phyloP scores from a whole-genome alignment of 805 yeast species.

The Saccharomycodes ludwigii region DNA sequence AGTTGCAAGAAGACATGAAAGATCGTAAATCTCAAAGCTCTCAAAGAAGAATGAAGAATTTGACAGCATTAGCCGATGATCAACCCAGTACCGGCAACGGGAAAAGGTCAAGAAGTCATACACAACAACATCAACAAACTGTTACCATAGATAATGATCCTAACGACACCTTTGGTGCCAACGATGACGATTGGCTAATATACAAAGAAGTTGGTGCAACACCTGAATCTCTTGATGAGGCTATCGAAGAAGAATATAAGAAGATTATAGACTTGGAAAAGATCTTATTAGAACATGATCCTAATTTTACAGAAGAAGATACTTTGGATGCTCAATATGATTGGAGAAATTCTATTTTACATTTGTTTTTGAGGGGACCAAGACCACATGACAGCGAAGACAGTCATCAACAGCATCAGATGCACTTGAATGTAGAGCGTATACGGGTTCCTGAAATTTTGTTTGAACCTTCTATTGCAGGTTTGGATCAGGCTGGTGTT shows the following conservation, averaged over 20 bases:
- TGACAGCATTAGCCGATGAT: constrained; percentile 78
- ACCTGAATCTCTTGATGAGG: constrained; percentile 55
- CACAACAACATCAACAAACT: constrained; percentile 40
- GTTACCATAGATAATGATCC: constrained; percentile 81
- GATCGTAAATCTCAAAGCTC: constrained; percentile 88
- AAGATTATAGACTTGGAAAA: constrained; percentile 54
- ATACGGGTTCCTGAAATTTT: constrained; percentile 84
- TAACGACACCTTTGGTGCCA: constrained; percentile 87
- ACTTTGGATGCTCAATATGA: constrained; percentile 71
- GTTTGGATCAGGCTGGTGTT: constrained; percentile 93
- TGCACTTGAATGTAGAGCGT: constrained; percentile 83
- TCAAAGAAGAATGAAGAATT: constrained; percentile 82
- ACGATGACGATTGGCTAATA: constrained; percentile 91
- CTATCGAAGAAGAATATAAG: constrained; percentile 61
- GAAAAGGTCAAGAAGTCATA: constrained; percentile 11
- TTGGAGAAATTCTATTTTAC: constrained; percentile 72
- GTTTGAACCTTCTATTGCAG: constrained; percentile 89
- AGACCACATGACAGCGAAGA: constrained; percentile 73
- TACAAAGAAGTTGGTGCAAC: constrained; percentile 71
- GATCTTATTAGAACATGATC: constrained; percentile 69
- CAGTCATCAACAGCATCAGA: constrained; percentile 77
- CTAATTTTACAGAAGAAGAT: constrained; percentile 75
- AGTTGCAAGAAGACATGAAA: constrained; percentile 62
- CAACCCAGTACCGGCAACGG: constrained; percentile 24
- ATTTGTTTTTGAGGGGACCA: constrained; percentile 83